Evolutionary conservation across 1,139 yeast species (phyloP).

Genomic region (Suhomyces coccinellae): DNA sequence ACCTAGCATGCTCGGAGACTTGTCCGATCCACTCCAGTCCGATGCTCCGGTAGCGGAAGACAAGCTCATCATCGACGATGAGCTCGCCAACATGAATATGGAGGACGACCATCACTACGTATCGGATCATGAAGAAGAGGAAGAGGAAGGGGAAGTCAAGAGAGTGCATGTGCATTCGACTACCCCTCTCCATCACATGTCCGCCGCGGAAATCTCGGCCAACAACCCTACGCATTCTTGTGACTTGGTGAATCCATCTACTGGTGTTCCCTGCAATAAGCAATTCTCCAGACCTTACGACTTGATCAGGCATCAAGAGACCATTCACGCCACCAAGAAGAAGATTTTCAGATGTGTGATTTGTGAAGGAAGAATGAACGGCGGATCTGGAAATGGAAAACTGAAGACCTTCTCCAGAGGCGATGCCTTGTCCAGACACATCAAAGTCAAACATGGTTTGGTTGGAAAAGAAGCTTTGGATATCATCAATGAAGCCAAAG

Average conservation of each 20-base stretch:
- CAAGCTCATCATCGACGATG: conserved; percentile 9
- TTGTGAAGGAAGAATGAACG: conserved; percentile 49
- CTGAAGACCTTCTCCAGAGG: conserved; percentile 53
- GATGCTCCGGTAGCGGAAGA: conserved; percentile 2
- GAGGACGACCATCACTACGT: conserved; percentile 8
- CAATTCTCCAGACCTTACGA: conserved; percentile 52
- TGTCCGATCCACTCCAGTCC: conserved; percentile 1
- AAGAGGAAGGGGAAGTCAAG: background rate
- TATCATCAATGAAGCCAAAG: conserved; percentile 73
- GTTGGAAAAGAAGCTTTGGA: conserved; percentile 52
- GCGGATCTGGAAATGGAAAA: conserved; percentile 59
- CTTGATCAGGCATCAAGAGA: conserved; percentile 51
- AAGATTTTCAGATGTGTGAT: conserved; percentile 51
- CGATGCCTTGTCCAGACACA: conserved; percentile 51
- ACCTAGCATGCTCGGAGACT: conserved; percentile 1
- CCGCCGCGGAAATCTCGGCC: conserved; percentile 21
- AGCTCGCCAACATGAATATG: conserved; percentile 13
- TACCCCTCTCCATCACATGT: conserved; percentile 6
- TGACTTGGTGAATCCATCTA: conserved; percentile 58
- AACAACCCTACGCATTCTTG: conserved; percentile 42
- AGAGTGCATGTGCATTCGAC: background rate
- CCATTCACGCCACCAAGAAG: conserved; percentile 50
- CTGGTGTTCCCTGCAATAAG: conserved; percentile 45
- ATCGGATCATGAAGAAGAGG: conserved; percentile 9
- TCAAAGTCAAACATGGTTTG: conserved; percentile 50